phyloP scores from a whole-genome alignment of 1,139 yeast genomes.

The Lodderomyces elongisporus region DNA sequence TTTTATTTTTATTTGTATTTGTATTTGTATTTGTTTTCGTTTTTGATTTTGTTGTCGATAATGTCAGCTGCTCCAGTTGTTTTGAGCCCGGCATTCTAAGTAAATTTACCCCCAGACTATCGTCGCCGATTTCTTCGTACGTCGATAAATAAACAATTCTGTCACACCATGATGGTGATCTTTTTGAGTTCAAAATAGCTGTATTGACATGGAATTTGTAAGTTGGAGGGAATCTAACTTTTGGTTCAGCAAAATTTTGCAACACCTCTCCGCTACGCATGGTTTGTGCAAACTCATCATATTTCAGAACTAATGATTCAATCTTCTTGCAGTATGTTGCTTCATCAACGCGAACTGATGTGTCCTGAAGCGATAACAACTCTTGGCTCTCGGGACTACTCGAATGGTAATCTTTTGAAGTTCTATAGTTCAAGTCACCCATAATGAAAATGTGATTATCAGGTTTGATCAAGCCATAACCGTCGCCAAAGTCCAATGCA shows the following conservation, averaged over 20 bases:
- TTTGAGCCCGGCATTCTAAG: constrained; percentile 2
- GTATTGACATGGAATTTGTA: constrained; percentile 59
- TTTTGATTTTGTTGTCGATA: too few species aligned
- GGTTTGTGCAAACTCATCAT: constrained; percentile 59
- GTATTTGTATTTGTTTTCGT: too few species aligned
- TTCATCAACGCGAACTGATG: constrained; percentile 8
- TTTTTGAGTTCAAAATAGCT: constrained; percentile 47
- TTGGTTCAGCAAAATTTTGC: constrained; percentile 60
- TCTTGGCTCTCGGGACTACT: constrained; percentile 15
- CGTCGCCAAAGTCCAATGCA: constrained; percentile 57
- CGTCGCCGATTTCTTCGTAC: constrained; percentile 24
- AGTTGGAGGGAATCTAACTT: constrained; percentile 64
- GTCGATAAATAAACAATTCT: constrained; percentile 58
- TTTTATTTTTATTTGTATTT: constrained; percentile 2
- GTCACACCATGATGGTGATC: constrained; percentile 90
- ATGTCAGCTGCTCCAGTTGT: too few species aligned
- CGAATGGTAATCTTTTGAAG: constrained; percentile 28
- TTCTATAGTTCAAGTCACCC: constrained; percentile 84
- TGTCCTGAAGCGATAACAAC: constrained; percentile 23
- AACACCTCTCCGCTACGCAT: constrained; percentile 44
- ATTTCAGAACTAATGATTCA: constrained; percentile 17
- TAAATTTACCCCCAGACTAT: constrained; percentile 2
- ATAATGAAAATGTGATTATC: constrained; percentile 59
- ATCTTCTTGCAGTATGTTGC: constrained; percentile 16
- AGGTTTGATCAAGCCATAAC: constrained; percentile 52